Conservation (phyloP, 2,329 filamentous ascomycete genomes). For the Colletotrichum tropicale region DNA sequence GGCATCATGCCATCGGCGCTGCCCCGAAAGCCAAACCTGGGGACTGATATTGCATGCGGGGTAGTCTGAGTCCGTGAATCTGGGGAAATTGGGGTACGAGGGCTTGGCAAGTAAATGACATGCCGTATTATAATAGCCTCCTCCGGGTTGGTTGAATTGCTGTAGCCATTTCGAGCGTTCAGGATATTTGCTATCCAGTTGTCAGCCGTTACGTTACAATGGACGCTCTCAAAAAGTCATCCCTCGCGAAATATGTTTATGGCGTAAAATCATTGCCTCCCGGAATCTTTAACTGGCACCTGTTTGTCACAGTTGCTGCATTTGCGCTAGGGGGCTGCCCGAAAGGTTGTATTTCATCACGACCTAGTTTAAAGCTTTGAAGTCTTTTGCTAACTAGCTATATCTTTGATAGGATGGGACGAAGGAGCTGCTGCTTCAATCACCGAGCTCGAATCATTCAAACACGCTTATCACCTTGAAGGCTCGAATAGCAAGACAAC, state of each 20-base stretch:
- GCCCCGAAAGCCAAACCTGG: background rate
- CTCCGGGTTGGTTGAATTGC: background rate
- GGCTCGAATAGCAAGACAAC: conserved; percentile 19
- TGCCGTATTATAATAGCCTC: background rate
- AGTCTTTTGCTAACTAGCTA: background rate
- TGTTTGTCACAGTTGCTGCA: conserved; percentile 18
- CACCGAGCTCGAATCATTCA: conserved; percentile 35
- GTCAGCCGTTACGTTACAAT: background rate
- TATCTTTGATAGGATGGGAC: conserved; percentile 32
- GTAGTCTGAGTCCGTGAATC: background rate
- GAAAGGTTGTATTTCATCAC: background rate
- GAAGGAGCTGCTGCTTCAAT: conserved; percentile 38
- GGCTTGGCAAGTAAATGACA: background rate
- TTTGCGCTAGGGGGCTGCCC: conserved; percentile 23
- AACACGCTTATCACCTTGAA: conserved; percentile 30
- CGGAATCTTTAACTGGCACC: conserved; percentile 16
- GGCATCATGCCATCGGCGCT: background rate
- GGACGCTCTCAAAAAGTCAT: background rate
- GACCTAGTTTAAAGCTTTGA: background rate
- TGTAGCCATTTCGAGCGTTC: background rate
- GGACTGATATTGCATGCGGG: background rate
- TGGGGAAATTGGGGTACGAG: background rate
- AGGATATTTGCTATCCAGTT: background rate
- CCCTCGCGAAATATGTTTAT: conserved; percentile 16
- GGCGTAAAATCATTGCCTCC: conserved; percentile 14